phyloP scores from a whole-genome alignment of 306 rosid genomes.

The Lathyrus aphaca region DNA sequence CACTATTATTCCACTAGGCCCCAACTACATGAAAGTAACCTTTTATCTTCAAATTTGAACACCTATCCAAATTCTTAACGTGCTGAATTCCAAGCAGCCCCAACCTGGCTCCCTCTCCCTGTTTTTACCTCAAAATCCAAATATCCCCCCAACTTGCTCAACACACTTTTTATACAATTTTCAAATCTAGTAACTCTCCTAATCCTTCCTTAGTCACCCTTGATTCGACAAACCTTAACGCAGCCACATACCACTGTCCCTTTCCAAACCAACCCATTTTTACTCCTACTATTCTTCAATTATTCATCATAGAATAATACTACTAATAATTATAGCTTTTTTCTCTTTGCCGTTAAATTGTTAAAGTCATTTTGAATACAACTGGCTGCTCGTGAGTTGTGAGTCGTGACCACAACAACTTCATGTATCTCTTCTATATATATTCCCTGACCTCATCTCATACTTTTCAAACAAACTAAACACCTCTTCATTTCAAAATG shows the following conservation, averaged over 20 bases:
- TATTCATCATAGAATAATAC: conserved; percentile 29
- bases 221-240: conserved; percentile 30
- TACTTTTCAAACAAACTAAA: conserved; percentile 23
- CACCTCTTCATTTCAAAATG: conserved; percentile 45
- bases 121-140: background rate
- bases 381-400: conserved; percentile 45
- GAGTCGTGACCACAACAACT: conserved; percentile 32
- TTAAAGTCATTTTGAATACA: conserved; percentile 36
- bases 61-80: background rate
- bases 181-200: conserved; percentile 3
- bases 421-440: background rate
- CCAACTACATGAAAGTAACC: background rate
- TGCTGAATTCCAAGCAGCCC: conserved; percentile 31
- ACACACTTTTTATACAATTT: conserved; percentile 32
- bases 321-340: conserved; percentile 6
- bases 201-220: background rate
- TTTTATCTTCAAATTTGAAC: background rate
- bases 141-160: conserved; percentile 10
- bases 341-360: background rate
- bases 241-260: conserved; percentile 45
- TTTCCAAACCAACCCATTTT: conserved; percentile 35
- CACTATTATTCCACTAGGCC: background rate
- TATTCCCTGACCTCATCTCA: conserved; percentile 28
- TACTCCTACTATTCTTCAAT: conserved; percentile 16
- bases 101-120: background rate